Evolutionary conservation across 495 filamentous ascomycete genomes (phyloP).

Genomic region (Tuber borchii): DNA sequence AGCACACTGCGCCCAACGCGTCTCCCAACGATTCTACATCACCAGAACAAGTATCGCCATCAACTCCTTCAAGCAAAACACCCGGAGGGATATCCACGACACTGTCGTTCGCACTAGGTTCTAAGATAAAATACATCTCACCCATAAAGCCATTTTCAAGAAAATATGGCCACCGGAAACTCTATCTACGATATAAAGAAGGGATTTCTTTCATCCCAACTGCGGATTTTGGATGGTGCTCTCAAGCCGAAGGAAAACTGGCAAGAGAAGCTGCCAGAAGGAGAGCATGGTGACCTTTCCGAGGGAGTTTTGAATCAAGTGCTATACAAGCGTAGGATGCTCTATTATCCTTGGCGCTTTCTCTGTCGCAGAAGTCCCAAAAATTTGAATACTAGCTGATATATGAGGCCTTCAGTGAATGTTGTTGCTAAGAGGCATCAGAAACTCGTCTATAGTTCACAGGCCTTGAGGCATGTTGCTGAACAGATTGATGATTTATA

Average conservation of each 20-base stretch:
- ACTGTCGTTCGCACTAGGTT: neutral
- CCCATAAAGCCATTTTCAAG: neutral
- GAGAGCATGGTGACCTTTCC: slow-evolving; percentile 47
- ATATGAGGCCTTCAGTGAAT: slow-evolving; percentile 50
- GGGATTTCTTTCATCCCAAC: slow-evolving; percentile 57
- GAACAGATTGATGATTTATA: slow-evolving; percentile 75
- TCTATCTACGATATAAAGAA: slow-evolving; percentile 60
- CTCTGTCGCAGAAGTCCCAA: slow-evolving; percentile 46
- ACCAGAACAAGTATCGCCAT: neutral
- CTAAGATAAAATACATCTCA: slow-evolving; percentile 9
- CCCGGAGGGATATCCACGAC: neutral
- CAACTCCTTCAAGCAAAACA: neutral
- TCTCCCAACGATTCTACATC: neutral
- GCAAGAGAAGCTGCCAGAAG: slow-evolving; percentile 47
- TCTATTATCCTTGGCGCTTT: slow-evolving; percentile 9
- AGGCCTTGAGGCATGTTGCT: slow-evolving; percentile 70
- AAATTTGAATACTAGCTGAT: slow-evolving; percentile 33
- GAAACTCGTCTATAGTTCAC: slow-evolving; percentile 63
- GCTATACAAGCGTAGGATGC: slow-evolving; percentile 48
- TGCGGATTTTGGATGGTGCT: slow-evolving; percentile 54
- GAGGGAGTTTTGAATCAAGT: slow-evolving; percentile 54
- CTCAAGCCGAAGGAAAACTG: slow-evolving; percentile 55
- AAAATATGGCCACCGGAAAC: slow-evolving; percentile 46
- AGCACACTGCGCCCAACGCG: neutral
- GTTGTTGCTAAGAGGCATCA: slow-evolving; percentile 61